A percentile compares a stretch with the other conserved stretches of the same genome.
These are phyloP conservation scores for Pyrenophora teres DNA, from an alignment of 2,329 filamentous ascomycete species.

Conservation along the genomic window DNA sequence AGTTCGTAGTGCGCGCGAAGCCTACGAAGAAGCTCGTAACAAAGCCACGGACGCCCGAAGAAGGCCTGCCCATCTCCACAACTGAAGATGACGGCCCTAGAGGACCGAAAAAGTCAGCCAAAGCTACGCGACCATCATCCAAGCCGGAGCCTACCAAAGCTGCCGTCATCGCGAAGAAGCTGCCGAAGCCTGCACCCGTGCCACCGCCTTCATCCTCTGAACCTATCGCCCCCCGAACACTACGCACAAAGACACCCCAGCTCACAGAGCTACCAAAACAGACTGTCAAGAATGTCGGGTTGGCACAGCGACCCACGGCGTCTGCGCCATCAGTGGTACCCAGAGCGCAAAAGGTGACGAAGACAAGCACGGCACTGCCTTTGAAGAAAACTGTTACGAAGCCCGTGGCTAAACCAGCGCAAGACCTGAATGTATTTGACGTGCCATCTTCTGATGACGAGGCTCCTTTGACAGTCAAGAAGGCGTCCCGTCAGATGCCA, in stretches of 20 bases:
- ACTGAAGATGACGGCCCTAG: constrained; percentile 11
- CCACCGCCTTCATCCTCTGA: constrained; percentile 2
- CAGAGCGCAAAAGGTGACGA: constrained; percentile 15
- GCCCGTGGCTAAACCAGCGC: constrained; percentile 3
- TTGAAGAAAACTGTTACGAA: constrained; percentile 12
- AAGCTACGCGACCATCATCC: constrained; percentile 13
- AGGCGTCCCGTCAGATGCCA: constrained; percentile 21
- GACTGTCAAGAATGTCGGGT: not conserved
- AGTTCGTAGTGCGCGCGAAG: constrained; percentile 17
- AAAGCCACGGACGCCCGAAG: constrained; percentile 17
- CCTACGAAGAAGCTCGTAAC: constrained; percentile 20
- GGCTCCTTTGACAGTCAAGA: constrained; percentile 18
- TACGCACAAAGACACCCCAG: constrained; percentile 21
- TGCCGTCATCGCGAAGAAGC: constrained; percentile 8
- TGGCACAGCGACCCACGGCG: constrained; percentile 19
- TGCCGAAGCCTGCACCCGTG: constrained; percentile 6
- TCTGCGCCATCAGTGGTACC: constrained; percentile 6
- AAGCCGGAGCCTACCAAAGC: constrained; percentile 14
- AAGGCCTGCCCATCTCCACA: constrained; percentile 13
- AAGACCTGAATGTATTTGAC: constrained; percentile 29
- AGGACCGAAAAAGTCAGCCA: constrained; percentile 2
- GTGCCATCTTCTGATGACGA: constrained; percentile 37
- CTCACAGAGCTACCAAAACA: constrained; percentile 6
- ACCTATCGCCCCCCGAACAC: not conserved
- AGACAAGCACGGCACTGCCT: not conserved